Evolutionary conservation across 176 grass and related monocot genomes (phyloP), one percentile per base, ranked within the genome.

Genomic region (Avena atlantica): DNA sequence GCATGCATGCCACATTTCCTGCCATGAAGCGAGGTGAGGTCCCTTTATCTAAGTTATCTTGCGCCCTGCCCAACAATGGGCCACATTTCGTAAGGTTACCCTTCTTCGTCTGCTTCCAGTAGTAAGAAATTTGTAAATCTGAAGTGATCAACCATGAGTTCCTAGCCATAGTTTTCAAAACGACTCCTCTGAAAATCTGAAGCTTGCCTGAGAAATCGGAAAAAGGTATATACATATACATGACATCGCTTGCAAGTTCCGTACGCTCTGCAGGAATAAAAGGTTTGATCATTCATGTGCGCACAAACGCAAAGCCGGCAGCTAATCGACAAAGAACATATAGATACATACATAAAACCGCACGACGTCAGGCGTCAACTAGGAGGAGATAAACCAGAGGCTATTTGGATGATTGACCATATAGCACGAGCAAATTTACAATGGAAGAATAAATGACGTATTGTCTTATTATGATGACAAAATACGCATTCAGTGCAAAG

Each of bases 221-320:
- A 66, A 71, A 1, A 40, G n/a, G 8, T 44, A 20, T 19, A 71
- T 1, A 44, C 44, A 44, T 10, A 12, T n/a, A 15, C 1, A 78
- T 84, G 14, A 12, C 74, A 4, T 21, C 14, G 74, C 45, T 74
- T 80, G 40, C 21, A 78, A 78, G 40, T 64, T 59, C 20, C 49
- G 44, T 81, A 77, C 74, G 15, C 50, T 23, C 62, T 36, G 55
- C 57, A 55, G 48, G 17, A 78, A 83, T 68, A 34, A 42, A 64
- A 74, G 5, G 45, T 71, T 57, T 48, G 78, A 42, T 68, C 61
- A 45, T n/a, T 69, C 62, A 45, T 72, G 29, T 56, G 61, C 40
- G 15, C 51, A 40, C 84, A 86, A 68, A 56, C 36, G 73, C 63
- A 78, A 87, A 65, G 36, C 23, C 17, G 11, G 73, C 29, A 20